Evolutionary conservation across 495 filamentous ascomycete species (phyloP).

Genomic region (Lineolata rhizophorae): DNA sequence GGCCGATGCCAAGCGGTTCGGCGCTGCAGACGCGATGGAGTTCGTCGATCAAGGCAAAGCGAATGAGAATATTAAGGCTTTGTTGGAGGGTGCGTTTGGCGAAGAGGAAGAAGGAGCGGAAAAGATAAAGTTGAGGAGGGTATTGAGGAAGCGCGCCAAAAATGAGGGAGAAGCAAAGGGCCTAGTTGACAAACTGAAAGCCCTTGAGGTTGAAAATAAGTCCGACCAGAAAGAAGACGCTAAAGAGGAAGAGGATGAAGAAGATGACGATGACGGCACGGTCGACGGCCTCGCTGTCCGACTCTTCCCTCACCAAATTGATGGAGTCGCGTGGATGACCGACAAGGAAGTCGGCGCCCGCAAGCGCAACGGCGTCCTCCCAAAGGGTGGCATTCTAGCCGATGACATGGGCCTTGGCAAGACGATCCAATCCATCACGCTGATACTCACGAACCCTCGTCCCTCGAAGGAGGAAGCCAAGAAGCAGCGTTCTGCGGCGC

Average conservation of each 20-base stretch:
- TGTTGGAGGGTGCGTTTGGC: slow-evolving; percentile 72
- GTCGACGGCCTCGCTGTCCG: slow-evolving; percentile 70
- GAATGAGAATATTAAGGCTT: slow-evolving; percentile 63
- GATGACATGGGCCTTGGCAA: slow-evolving; percentile 81
- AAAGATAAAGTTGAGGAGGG: slow-evolving; percentile 28
- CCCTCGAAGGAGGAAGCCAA: slow-evolving; percentile 27
- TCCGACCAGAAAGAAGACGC: slow-evolving; percentile 19
- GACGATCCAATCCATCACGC: slow-evolving; percentile 59
- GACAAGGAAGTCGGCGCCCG: slow-evolving; percentile 63
- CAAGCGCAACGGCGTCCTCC: slow-evolving; percentile 51
- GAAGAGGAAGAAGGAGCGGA: slow-evolving; percentile 48
- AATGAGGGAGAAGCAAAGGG: slow-evolving; percentile 21
- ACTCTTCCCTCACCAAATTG: slow-evolving; percentile 77
- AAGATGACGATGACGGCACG: slow-evolving; percentile 48
- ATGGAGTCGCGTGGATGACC: slow-evolving; percentile 84
- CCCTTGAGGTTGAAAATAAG: slow-evolving; percentile 27
- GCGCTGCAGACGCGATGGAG: slow-evolving; percentile 30
- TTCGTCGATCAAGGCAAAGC: slow-evolving; percentile 64
- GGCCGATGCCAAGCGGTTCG: slow-evolving; percentile 15
- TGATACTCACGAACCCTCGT: slow-evolving; percentile 66
- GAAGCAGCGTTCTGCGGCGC: slow-evolving; percentile 17
- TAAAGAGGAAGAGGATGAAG: slow-evolving; percentile 33
- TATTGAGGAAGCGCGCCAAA: background rate
- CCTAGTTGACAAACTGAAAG: slow-evolving; percentile 35
- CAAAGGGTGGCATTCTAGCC: slow-evolving; percentile 70